Conservation (phyloP, 192 early-diverging fungal genomes). For the Coemansia sp. region DNA sequence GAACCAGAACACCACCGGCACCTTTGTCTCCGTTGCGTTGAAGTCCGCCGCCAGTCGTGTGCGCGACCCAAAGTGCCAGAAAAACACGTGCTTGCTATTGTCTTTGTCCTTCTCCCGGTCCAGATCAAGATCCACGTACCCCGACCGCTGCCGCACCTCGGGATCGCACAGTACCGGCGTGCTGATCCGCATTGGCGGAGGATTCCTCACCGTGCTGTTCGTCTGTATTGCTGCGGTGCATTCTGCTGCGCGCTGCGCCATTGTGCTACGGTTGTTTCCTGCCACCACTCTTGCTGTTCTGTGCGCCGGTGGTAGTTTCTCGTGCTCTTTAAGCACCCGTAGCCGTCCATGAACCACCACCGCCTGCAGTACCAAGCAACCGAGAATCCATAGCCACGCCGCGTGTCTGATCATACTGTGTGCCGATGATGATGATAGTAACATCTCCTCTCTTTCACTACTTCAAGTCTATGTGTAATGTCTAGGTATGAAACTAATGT, state of each 20-base stretch:
- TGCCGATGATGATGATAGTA: background rate
- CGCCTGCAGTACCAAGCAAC: background rate
- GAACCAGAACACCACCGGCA: slow-evolving; percentile 75
- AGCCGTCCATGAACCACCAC: background rate
- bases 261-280: background rate
- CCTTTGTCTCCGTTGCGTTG: slow-evolving; percentile 42
- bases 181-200: slow-evolving; percentile 63
- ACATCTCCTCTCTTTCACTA: too few species aligned
- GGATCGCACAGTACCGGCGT: slow-evolving; percentile 81
- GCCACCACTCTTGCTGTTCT: background rate
- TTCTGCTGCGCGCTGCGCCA: background rate
- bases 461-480: too few species aligned
- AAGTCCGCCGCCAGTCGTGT: slow-evolving; percentile 20
- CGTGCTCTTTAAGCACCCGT: background rate
- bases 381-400: background rate
- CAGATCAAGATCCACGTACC: slow-evolving; percentile 63
- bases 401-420: background rate
- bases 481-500: background rate
- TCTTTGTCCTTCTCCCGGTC: slow-evolving; percentile 13
- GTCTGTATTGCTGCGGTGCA: slow-evolving; percentile 19
- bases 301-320: background rate
- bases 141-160: slow-evolving; percentile 83
- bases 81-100: slow-evolving; percentile 55
- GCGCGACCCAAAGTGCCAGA: slow-evolving; percentile 75
- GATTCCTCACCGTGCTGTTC: slow-evolving; percentile 19